Evolutionary conservation across 192 early-diverging fungal species (phyloP), one percentile per base, ranked within the genome.

Genomic region (Gaertneriomyces sp.): DNA sequence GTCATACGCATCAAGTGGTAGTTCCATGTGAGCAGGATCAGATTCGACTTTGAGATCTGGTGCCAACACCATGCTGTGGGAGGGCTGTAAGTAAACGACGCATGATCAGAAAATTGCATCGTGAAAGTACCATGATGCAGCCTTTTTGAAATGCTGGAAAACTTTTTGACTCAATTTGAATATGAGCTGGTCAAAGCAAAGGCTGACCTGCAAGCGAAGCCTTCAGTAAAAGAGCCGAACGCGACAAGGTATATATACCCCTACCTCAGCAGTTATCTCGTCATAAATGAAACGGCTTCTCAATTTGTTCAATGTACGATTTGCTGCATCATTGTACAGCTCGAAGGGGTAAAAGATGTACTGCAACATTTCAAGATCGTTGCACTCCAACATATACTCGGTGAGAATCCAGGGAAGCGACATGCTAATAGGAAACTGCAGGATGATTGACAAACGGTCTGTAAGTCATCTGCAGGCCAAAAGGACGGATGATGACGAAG

Each of bases 341-440:
- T 78, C 76, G 8, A 84, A 74, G 9, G 79, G 74, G 25, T 68
- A 69, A 46, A 84, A 74, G 8, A 81, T 17, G 16, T 78, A 79
- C 80, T 64, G 53, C 6, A 76, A 53, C 53, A 76, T 66, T 41
- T 76, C 73, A 12, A 76, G 20, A 50, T 69, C 64, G 33, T 70
- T 59, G 11, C 70, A 67, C 6, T 79, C 68, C n/a, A 84, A 55
- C 7, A 76, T 72, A 45, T 71, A 64, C 33, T 82, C 78, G 4
- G 66, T 70, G 45, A 84, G 59, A 60, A 84, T 84, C 81, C 79
- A 84, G 6, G 82, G 82, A 17, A 84, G 61, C 7, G 81, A 84
- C 57, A 71, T 84, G 53, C 75, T 77, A 58, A 78, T 79, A 9
- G 79, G 81, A 56, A 84, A 84, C 73, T 78, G 38, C 12, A 2